Conservation (phyloP, 1,284 basidiomycete genomes). For the Ustilago curta region DNA sequence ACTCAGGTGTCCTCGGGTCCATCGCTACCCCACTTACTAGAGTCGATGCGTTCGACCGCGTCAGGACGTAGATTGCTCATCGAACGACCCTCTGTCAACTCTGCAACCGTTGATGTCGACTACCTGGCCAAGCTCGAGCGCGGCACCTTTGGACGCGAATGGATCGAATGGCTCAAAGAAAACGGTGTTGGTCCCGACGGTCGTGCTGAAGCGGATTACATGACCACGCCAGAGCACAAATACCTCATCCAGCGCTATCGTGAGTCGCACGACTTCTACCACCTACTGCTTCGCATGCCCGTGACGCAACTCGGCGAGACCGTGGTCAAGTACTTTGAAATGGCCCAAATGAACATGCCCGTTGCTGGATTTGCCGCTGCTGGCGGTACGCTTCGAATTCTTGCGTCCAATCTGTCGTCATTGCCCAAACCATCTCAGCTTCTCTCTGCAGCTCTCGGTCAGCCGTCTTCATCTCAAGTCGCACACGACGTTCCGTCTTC, state of each 20-base stretch:
- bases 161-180: slow-evolving; percentile 88
- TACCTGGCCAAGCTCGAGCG: slow-evolving; percentile 77
- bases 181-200: slow-evolving; percentile 96
- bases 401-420: slow-evolving; percentile 32
- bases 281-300: slow-evolving; percentile 86
- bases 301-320: slow-evolving; percentile 92
- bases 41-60: slow-evolving; percentile 80
- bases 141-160: slow-evolving; percentile 87
- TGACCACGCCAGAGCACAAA: slow-evolving; percentile 78
- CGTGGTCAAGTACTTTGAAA: slow-evolving; percentile 95
- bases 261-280: slow-evolving; percentile 95
- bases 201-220: slow-evolving; percentile 78
- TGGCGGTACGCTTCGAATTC: slow-evolving; percentile 74
- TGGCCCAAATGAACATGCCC: slow-evolving; percentile 90
- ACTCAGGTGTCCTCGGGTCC: slow-evolving; percentile 70
- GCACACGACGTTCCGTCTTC: not conserved
- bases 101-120: slow-evolving; percentile 80
- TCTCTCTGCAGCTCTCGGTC: slow-evolving; percentile 19
- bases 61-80: slow-evolving; percentile 77
- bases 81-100: slow-evolving; percentile 84
- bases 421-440: slow-evolving; percentile 42
- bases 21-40: slow-evolving; percentile 82
- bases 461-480: slow-evolving; percentile 4
- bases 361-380: slow-evolving; percentile 84
- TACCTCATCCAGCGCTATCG: slow-evolving; percentile 97